A percentile compares a stretch with the other conserved stretches of the same genome.
Conservation (phyloP, 1,284 basidiomycete species). For the Paramarasmius palmivorus region DNA sequence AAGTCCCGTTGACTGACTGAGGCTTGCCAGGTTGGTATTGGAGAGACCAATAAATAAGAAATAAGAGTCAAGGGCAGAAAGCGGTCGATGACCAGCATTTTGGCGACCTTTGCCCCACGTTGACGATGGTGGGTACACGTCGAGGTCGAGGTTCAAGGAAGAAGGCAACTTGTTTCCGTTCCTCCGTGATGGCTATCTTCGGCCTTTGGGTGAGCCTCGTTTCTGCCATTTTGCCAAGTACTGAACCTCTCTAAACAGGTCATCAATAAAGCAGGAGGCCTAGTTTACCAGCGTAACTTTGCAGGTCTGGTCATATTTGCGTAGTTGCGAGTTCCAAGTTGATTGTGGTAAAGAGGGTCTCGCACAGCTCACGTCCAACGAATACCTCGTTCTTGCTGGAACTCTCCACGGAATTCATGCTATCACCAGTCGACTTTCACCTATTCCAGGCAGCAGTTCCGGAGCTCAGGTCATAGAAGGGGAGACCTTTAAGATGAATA, state of each 20-base stretch:
- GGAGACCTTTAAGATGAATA: slow-evolving; percentile 90
- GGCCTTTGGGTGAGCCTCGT: slow-evolving; percentile 70
- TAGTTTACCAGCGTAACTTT: slow-evolving; percentile 93
- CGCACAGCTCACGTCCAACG: slow-evolving; percentile 89
- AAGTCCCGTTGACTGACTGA: slow-evolving; percentile 45
- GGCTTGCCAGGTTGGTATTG: slow-evolving; percentile 9
- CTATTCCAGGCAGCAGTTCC: slow-evolving; percentile 71
- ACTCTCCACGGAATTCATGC: slow-evolving; percentile 98
- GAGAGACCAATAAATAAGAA: slow-evolving; percentile 1
- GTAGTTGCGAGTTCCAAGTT: slow-evolving; percentile 1
- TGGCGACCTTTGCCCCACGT: not conserved
- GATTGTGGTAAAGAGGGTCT: slow-evolving; percentile 68
- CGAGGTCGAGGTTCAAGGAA: no score
- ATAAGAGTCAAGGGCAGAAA: slow-evolving; percentile 8
- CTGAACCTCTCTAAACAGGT: slow-evolving; percentile 51
- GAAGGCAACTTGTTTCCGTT: not conserved
- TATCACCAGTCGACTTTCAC: slow-evolving; percentile 91
- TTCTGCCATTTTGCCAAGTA: slow-evolving; percentile 6
- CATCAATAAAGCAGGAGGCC: slow-evolving; percentile 98
- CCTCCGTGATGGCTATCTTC: slow-evolving; percentile 65
- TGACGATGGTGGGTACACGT: no score
- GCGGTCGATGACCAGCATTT: not conserved
- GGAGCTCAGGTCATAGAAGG: slow-evolving; percentile 94
- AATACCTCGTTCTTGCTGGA: slow-evolving; percentile 95
- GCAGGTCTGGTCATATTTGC: slow-evolving; percentile 54